Percentiles rank a stretch among this genome's conserved stretches.
These are phyloP conservation scores for Acanthamoeba royreba DNA, from an alignment of 208 protist species.

Conservation along the genomic window DNA sequence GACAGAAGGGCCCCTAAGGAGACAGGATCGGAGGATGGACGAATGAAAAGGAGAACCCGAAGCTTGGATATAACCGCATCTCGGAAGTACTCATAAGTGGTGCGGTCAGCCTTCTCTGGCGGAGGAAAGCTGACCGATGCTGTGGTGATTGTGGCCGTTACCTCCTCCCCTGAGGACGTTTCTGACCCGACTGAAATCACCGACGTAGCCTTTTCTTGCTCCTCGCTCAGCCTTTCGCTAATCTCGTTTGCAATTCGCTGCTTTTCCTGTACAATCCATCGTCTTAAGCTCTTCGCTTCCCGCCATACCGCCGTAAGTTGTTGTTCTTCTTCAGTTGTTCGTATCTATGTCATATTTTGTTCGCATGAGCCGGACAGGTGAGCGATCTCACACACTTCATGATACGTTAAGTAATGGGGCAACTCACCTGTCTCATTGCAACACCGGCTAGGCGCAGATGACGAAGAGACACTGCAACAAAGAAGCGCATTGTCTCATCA, in stretches of 20 bases:
- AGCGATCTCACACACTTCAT: too few relatives aligned
- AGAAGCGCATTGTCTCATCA: background rate
- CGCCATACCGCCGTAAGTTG: background rate
- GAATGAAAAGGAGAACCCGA: background rate
- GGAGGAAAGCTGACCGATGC: too few relatives aligned
- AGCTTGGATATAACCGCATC: background rate
- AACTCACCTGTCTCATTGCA: background rate
- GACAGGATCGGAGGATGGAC: background rate
- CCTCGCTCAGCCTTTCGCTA: background rate
- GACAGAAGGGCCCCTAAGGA: background rate
- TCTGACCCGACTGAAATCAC: too few relatives aligned
- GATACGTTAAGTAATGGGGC: background rate
- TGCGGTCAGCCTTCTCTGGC: background rate
- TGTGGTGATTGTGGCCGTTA: too few relatives aligned
- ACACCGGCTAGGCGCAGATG: background rate
- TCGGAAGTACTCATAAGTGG: background rate
- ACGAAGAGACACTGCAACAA: background rate
- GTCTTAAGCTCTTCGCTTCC: background rate
- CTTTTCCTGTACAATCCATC: background rate
- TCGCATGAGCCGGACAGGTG: too few relatives aligned
- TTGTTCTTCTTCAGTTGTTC: background rate
- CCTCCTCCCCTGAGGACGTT: too few relatives aligned
- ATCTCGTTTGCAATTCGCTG: background rate
- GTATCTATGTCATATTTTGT: too few relatives aligned
- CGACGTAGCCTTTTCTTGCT: background rate